Percentiles rank a stretch among this genome's conserved stretches.
phyloP scores from a whole-genome alignment of 306 rosid species.

The Pyrus bretschneideri region DNA sequence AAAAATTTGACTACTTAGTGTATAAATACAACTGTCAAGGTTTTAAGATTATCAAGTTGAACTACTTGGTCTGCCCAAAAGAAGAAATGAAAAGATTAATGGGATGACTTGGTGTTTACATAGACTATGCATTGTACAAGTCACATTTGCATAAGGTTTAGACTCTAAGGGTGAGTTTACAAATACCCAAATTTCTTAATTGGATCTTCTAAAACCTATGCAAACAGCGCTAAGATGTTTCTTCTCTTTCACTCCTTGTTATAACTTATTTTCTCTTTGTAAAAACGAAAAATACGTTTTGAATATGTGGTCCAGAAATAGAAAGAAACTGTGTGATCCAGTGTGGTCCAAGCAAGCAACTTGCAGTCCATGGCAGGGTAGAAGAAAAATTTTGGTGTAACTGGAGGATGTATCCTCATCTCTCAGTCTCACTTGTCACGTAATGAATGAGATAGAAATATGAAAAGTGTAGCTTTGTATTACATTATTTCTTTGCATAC shows the following conservation, averaged over 20 bases:
- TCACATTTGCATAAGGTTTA: background rate
- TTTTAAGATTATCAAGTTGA: background rate
- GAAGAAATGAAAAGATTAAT: background rate
- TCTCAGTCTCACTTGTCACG: too few relatives aligned
- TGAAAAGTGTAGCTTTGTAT: background rate
- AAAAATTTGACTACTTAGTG: too few relatives aligned
- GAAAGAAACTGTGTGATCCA: background rate
- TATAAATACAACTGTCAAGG: background rate
- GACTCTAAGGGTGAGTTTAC: background rate
- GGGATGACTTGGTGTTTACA: background rate
- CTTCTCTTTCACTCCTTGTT: background rate
- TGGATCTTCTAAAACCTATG: too few relatives aligned
- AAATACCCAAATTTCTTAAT: too few relatives aligned
- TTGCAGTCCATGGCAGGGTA: background rate
- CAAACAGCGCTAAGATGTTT: background rate
- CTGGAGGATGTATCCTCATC: too few relatives aligned
- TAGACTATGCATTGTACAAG: background rate
- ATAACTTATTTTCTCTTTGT: background rate
- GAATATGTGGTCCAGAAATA: background rate
- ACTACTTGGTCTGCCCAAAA: background rate
- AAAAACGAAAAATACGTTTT: background rate
- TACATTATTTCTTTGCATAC: background rate
- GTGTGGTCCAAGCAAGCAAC: background rate
- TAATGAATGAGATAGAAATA: too few relatives aligned
- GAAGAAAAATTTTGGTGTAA: background rate